Conservation (phyloP, 2,329 filamentous ascomycete species). For the Aspergillus sp. region DNA sequence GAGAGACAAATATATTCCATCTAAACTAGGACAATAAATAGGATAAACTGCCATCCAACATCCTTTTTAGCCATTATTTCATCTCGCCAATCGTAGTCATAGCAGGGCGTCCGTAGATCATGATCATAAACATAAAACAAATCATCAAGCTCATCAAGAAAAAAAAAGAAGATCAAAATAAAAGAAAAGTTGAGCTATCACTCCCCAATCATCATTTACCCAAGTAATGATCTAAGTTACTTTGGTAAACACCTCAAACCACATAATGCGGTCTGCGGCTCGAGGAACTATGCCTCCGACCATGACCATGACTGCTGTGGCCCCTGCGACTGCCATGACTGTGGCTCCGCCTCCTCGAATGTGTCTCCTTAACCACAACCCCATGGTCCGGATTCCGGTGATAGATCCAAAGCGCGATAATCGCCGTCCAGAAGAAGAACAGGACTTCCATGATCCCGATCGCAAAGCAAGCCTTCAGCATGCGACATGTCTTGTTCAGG, state of each 20-base stretch:
- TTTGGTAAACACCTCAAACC: constrained; percentile 19
- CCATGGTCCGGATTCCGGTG: constrained; percentile 12
- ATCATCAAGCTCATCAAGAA: neutral
- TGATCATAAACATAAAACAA: neutral
- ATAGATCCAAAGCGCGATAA: constrained; percentile 61
- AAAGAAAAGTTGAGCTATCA: neutral
- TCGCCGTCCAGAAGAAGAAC: constrained; percentile 74
- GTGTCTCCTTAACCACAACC: constrained; percentile 41
- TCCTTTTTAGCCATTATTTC: neutral
- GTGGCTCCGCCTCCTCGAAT: constrained; percentile 32
- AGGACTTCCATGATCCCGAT: constrained; percentile 85
- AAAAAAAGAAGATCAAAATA: neutral
- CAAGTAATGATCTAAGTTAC: neutral
- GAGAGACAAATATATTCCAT: neutral
- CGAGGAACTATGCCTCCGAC: constrained; percentile 24
- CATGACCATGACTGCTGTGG: constrained; percentile 28
- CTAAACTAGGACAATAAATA: neutral
- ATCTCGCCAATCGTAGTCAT: neutral
- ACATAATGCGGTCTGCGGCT: constrained; percentile 31
- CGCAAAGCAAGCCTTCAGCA: constrained; percentile 89
- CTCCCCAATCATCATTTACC: neutral
- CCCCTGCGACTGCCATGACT: constrained; percentile 38
- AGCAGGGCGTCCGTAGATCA: neutral
- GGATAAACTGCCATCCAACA: neutral
- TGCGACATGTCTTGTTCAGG: constrained; percentile 76